Conservation (phyloP, 2,329 filamentous ascomycete species). For the Aphanocladium album region DNA sequence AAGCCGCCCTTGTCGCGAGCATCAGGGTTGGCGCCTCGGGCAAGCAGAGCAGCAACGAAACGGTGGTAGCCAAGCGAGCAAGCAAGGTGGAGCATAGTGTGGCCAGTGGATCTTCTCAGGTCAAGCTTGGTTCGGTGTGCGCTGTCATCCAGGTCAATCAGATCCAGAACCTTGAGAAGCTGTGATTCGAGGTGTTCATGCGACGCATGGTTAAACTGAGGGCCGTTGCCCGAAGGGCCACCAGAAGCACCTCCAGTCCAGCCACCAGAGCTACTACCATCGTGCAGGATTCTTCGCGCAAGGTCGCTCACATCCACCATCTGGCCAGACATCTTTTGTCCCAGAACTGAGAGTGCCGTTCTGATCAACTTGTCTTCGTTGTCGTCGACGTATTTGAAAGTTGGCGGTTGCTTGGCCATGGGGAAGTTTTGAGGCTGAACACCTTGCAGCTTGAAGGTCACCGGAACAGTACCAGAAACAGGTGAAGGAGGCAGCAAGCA, state of each 20-base stretch:
- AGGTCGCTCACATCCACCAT: conserved; percentile 58
- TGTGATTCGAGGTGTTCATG: conserved; percentile 57
- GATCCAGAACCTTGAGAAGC: conserved; percentile 69
- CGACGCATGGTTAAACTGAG: conserved; percentile 39
- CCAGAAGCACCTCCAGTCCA: conserved; percentile 42
- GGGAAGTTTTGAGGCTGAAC: conserved; percentile 32
- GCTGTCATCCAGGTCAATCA: conserved; percentile 73
- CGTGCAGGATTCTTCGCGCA: conserved; percentile 54
- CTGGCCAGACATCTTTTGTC: conserved; percentile 59
- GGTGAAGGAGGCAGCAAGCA: conserved; percentile 70
- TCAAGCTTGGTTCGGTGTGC: conserved; percentile 64
- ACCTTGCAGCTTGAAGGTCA: conserved; percentile 59
- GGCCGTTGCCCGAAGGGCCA: conserved; percentile 37
- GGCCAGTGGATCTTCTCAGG: conserved; percentile 59
- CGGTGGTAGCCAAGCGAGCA: conserved; percentile 69
- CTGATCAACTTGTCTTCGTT: conserved; percentile 64
- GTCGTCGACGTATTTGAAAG: conserved; percentile 72
- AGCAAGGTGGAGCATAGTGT: conserved; percentile 77
- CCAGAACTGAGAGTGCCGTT: conserved; percentile 60
- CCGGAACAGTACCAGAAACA: conserved; percentile 62
- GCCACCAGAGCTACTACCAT: conserved; percentile 33
- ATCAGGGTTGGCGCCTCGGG: conserved; percentile 72
- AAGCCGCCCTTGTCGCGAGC: conserved; percentile 73
- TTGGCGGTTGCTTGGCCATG: conserved; percentile 37
- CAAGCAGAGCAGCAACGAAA: conserved; percentile 71